phyloP scores from a whole-genome alignment of 116 monocot genomes.

The Phalaenopsis hybrid region DNA sequence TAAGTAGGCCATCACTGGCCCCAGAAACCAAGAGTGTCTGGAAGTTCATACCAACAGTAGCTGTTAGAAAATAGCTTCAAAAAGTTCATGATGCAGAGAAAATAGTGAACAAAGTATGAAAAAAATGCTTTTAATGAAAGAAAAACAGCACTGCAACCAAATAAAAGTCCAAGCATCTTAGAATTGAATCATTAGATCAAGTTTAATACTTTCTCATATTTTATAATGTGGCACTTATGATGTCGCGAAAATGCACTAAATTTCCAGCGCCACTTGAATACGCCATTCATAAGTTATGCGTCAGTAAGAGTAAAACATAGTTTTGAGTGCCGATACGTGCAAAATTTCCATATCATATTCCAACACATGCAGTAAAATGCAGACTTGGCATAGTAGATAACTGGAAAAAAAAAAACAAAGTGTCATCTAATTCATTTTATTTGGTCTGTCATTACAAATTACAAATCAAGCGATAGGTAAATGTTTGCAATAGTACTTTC shows the following conservation, averaged over 20 bases:
- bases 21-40: slow-evolving; percentile 97
- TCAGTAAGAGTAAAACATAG: not conserved
- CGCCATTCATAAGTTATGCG: not conserved
- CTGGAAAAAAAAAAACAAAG: not conserved
- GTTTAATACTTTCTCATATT: not conserved
- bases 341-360: not conserved
- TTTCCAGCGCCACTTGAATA: not conserved
- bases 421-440: not conserved
- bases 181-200: not conserved
- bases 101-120: not conserved
- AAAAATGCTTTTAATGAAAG: not conserved
- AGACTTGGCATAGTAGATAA: not conserved
- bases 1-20: slow-evolving; percentile 91
- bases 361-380: not conserved
- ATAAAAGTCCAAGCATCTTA: not conserved
- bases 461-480: not conserved
- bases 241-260: not conserved
- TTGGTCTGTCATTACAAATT: not conserved
- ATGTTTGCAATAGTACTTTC: not conserved
- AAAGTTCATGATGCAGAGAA: not conserved
- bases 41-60: slow-evolving; percentile 14
- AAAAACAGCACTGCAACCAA: not conserved
- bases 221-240: not conserved
- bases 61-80: not conserved
- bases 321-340: not conserved